Base-by-base conservation (phyloP, 441 rosid species). In the Raphanus hybrid region DNA sequence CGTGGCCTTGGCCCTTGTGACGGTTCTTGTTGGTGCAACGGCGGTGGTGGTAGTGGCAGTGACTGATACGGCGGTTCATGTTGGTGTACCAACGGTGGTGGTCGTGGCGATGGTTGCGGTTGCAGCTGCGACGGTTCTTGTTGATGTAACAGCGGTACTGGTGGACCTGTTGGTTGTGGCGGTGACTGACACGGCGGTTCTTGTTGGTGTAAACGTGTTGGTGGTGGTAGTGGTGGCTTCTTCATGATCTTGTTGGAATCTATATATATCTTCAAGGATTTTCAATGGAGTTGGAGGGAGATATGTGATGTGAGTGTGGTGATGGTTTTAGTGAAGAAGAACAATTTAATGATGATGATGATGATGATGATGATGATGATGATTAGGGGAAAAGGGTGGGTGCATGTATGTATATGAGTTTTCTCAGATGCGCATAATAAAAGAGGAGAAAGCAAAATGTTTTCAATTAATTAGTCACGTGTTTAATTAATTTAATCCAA, bases 221-320 rank as follows among this genome's bases (percentile, higher is more conserved):
- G 10, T 39, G 43, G 43, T 8, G 43, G 37, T 34, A 6, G 37
- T 34, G 45, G 45, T 39, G 45, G 45, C 55, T 48, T 14, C 55
- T 48, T 48, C 55, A 48, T 48, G 54, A 48, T 48, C 55, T n/a
- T 48, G 55, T 48, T 11, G 52, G 52, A 45, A 45, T 45, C 52
- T 45, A 12, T 3, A 45, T 45, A 20, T 20, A 20, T 20, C 52
- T 3, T 11, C 11, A 43, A 0, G 50, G 50, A 43, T 0, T 43
- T 43, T 43, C 50, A 10, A 3, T 43, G 50, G 14, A 10, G 50
- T 10, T 43, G 50, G 50, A 48, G 55, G 16, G 55, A 48, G 55
- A n/a, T 48, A 48, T 48, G 55, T 14, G 15, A 43, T 43, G 50
- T 43, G 7, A 48, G 18, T 48, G 55, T 48, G 55, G 55, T 48